A percentile compares a stretch with the other conserved stretches of the same genome.
phyloP scores from a whole-genome alignment of 768 basidiomycete species.

The Filobasidium wieringae region DNA sequence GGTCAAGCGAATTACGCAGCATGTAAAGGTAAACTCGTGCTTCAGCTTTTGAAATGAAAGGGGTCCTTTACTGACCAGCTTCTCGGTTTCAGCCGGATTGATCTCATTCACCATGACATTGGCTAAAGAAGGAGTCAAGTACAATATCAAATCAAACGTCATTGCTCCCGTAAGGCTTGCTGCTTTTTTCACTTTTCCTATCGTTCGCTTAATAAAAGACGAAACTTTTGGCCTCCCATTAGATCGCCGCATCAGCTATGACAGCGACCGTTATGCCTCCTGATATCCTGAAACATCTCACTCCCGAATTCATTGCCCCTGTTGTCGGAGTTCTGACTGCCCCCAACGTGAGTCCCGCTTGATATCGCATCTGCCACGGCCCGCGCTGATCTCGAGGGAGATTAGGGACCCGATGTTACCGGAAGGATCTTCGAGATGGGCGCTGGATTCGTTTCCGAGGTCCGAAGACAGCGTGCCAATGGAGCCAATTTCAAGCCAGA shows the following conservation, averaged over 20 bases:
- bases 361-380: neutral
- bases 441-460: slow-evolving; percentile 79
- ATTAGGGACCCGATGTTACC: slow-evolving; percentile 36
- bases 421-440: slow-evolving; percentile 71
- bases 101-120: slow-evolving; percentile 86
- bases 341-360: slow-evolving; percentile 47
- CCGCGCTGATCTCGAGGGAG: neutral
- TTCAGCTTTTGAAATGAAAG: neutral
- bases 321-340: slow-evolving; percentile 80
- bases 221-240: neutral
- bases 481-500: slow-evolving; percentile 85
- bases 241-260: slow-evolving; percentile 95
- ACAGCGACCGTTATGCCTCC: slow-evolving; percentile 90
- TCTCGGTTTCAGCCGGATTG: slow-evolving; percentile 53
- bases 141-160: slow-evolving; percentile 71
- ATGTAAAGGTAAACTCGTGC: slow-evolving; percentile 54
- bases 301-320: slow-evolving; percentile 88
- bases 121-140: slow-evolving; percentile 82
- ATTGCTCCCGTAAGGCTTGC: slow-evolving; percentile 65
- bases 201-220: neutral
- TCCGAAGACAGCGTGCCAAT: slow-evolving; percentile 83
- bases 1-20: slow-evolving; percentile 97
- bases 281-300: slow-evolving; percentile 76
- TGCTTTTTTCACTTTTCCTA: neutral
- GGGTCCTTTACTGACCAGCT: neutral